These are phyloP conservation scores for Suillus subalutaceus DNA, from an alignment of 768 basidiomycete species.

Conservation along the genomic window DNA sequence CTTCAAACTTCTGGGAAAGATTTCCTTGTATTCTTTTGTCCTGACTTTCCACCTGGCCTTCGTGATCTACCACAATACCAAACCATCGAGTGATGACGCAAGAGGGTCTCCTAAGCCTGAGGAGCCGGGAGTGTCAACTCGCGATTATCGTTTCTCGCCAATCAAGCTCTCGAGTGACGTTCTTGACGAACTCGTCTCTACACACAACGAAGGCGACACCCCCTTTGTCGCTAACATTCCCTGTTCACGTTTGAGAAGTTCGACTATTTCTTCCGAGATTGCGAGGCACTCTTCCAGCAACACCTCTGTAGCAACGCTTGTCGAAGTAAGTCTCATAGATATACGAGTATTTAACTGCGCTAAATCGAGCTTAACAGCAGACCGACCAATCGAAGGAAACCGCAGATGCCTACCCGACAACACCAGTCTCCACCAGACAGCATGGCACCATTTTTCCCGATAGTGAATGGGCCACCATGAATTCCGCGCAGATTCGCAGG, in stretches of 20 bases:
- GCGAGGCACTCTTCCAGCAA: not conserved
- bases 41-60: not conserved
- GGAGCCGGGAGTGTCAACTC: not conserved
- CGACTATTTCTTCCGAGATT: not conserved
- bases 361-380: not conserved
- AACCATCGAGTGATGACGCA: not conserved
- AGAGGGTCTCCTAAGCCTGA: not conserved
- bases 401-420: not conserved
- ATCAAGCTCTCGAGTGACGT: not conserved
- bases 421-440: not conserved
- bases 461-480: not conserved
- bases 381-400: not conserved
- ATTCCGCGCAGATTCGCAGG: not conserved
- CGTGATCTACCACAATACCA: not conserved
- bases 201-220: not conserved
- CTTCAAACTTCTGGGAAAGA: slow-evolving; percentile 2
- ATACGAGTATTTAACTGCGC: not conserved
- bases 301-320: not conserved
- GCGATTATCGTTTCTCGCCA: not conserved
- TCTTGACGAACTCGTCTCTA: not conserved
- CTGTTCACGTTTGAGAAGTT: not conserved
- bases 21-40: slow-evolving; percentile 1
- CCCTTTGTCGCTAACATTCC: not conserved
- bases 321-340: not conserved
- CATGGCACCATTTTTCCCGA: slow-evolving; percentile 1